Conservation (phyloP, 106 monocot genomes). For the Dendrobium catenatum region DNA sequence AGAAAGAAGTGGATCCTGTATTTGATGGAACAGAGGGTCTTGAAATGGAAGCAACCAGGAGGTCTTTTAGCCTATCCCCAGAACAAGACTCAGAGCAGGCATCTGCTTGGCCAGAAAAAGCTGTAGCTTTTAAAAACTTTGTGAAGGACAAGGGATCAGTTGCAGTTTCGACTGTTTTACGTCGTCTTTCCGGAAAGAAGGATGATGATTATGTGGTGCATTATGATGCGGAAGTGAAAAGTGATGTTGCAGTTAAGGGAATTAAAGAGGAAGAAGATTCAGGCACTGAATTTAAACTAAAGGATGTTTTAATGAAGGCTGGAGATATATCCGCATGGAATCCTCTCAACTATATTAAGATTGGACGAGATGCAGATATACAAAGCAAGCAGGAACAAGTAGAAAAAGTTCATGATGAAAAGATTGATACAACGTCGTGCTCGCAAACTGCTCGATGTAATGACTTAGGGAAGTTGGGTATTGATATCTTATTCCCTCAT, state of each 20-base stretch:
- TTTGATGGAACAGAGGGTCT: constrained; percentile 67
- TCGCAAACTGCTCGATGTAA: no score
- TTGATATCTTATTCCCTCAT: no score
- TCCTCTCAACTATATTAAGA: constrained; percentile 64
- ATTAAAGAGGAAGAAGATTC: constrained; percentile 17
- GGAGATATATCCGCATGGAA: constrained; percentile 63
- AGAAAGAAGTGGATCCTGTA: constrained; percentile 48
- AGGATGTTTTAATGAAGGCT: constrained; percentile 24
- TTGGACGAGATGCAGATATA: constrained; percentile 29
- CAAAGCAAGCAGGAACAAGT: constrained; percentile 16
- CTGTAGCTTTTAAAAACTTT: constrained; percentile 66
- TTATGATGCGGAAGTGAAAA: constrained; percentile 23
- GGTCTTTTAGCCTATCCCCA: constrained; percentile 19
- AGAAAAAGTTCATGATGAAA: constrained; percentile 13
- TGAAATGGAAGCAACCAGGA: constrained; percentile 32
- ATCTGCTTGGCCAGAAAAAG: constrained; percentile 71
- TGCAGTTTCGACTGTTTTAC: constrained; percentile 70
- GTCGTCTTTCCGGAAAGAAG: constrained; percentile 77
- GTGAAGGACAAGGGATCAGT: constrained; percentile 72
- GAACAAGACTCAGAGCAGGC: constrained; percentile 28
- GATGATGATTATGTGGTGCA: constrained; percentile 36
- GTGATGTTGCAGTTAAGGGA: constrained; percentile 12
- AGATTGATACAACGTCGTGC: background rate
- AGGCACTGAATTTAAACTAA: constrained; percentile 24
- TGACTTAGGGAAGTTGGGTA: no score